Conservation (phyloP, 352 stramenopile genomes). For the Phytophthora sojae region DNA sequence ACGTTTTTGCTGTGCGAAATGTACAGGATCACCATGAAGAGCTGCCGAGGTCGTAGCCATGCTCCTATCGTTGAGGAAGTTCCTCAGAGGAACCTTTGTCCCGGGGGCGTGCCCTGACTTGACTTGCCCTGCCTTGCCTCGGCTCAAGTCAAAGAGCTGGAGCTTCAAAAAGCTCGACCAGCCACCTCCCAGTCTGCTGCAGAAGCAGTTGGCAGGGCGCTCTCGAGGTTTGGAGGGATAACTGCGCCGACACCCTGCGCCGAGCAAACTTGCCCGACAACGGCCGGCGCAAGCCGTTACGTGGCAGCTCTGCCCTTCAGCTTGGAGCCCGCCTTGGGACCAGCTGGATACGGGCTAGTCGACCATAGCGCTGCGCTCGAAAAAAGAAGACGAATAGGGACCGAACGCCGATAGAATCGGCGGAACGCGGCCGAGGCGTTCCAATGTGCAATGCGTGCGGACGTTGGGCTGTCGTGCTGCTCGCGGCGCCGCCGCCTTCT, state of each 20-base stretch:
- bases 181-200: conserved; percentile 18
- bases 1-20: conserved; percentile 33
- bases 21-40: conserved; percentile 32
- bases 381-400: conserved; percentile 37
- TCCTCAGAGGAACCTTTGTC: background rate
- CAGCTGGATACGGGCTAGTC: conserved; percentile 21
- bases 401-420: conserved; percentile 17
- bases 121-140: background rate
- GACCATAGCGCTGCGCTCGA: conserved; percentile 20
- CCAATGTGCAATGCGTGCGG: conserved; percentile 27
- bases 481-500: conserved; percentile 20
- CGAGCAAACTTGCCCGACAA: conserved; percentile 10
- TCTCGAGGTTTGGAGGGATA: conserved; percentile 16
- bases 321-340: background rate
- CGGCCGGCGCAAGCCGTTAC: conserved; percentile 20
- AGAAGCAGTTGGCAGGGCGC: conserved; percentile 29
- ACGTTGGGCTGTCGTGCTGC: conserved; percentile 16
- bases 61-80: background rate
- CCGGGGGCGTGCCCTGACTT: background rate
- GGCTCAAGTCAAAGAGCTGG: conserved; percentile 3
- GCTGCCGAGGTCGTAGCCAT: conserved; percentile 9
- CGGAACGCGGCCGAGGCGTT: conserved; percentile 32
- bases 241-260: conserved; percentile 21
- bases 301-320: conserved; percentile 24
- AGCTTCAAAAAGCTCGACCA: conserved; percentile 14